phyloP scores from a whole-genome alignment of 2,329 filamentous ascomycete species.

The Graphilbum fragrans region DNA sequence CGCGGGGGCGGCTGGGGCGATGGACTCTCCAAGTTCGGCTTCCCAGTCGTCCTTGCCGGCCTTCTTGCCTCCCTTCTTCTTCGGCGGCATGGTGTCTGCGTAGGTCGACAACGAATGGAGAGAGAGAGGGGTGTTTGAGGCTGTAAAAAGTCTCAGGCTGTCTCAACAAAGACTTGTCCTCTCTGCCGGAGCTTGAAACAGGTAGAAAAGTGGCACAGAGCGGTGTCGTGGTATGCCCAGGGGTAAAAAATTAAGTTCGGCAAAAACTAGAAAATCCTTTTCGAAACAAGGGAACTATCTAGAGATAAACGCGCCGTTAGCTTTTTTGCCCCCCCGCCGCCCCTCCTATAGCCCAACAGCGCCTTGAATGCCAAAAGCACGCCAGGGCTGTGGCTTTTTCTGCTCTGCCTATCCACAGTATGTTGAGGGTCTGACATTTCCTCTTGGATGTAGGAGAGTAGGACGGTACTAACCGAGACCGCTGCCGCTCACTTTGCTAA shows the following conservation, averaged over 20 bases:
- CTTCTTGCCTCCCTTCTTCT: conserved; percentile 72
- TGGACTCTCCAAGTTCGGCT: conserved; percentile 72
- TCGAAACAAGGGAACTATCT: neutral
- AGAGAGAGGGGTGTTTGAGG: neutral
- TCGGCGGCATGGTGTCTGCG: conserved; percentile 65
- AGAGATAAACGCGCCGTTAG: neutral
- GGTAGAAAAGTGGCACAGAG: too few relatives aligned
- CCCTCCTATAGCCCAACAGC: too few relatives aligned
- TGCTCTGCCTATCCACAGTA: too few relatives aligned
- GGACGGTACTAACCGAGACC: too few relatives aligned
- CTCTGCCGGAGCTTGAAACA: too few relatives aligned
- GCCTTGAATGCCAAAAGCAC: too few relatives aligned
- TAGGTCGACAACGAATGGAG: neutral
- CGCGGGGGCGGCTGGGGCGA: conserved; percentile 46
- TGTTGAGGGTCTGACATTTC: too few relatives aligned
- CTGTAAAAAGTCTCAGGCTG: neutral
- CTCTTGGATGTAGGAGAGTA: too few relatives aligned
- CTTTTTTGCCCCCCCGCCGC: neutral
- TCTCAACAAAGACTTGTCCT: too few relatives aligned
- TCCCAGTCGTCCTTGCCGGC: conserved; percentile 93
- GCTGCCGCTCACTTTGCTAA: neutral
- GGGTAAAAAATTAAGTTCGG: neutral
- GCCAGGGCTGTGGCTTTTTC: too few relatives aligned
- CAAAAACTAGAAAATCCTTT: neutral
- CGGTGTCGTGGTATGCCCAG: neutral